Base-by-base conservation (phyloP, 805 yeast species). In the Starmera pachycereana region DNA sequence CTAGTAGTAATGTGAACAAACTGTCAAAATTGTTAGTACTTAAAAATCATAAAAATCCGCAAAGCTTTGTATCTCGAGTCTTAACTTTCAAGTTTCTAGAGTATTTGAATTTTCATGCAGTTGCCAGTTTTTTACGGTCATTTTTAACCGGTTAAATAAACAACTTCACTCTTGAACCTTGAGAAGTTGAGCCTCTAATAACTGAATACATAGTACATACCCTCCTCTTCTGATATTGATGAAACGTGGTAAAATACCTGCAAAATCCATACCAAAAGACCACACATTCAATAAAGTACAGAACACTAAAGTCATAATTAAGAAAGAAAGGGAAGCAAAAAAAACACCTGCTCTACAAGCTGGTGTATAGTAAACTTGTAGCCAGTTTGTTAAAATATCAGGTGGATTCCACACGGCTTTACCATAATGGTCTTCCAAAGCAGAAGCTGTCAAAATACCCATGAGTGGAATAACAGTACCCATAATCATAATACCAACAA, bases 291-390 rank as follows among this genome's bases (percentile, higher is more conserved):
- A 68, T 25, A 61, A 49, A 4, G 51, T 43, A 39, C 58, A 58
- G 35, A 53, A 49, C 11, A 30, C 32, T 13, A 63, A 32, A 34
- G 63, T 66, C n/a, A 65, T 55, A 6, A 58, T 37, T 32, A 57
- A 44, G 46, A 64, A 64, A 2, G 58, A 52, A 16, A 58, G 43
- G 1, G 65, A 54, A 9, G 61, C 57, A 44, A 68, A 72, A 51
- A 72, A 71, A 2, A 70, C 68, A 8, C 68, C 78, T 25, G 73
- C 74, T 40, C 78, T 61, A 12, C 66, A 54, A 35, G 52, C 57
- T 16, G 64, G 47, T 13, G 58, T 49, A 44, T 69, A 66, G 39
- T 55, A 51, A 34, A 66, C 61, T 9, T 56, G 41, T 41, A 71
- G 34, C 74, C 74, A 70, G 45, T 54, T 52, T 39, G 53, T 47